phyloP scores from a whole-genome alignment of 805 yeast species.

The Ogataea thermomethanolica region DNA sequence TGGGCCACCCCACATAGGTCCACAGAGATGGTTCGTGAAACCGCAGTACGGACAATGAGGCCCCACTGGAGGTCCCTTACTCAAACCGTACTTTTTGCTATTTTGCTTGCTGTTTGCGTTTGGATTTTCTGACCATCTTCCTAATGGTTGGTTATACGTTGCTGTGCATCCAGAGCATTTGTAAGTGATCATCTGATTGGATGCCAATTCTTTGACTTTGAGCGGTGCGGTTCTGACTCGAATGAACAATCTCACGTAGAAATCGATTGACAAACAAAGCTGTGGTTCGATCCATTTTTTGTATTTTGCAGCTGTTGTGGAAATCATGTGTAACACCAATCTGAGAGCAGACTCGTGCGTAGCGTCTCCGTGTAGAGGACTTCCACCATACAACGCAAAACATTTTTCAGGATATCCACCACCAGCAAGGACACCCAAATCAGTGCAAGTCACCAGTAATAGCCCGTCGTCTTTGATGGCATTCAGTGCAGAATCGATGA shows the following conservation, averaged over 20 bases:
- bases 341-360: constrained; percentile 93
- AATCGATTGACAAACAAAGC: constrained; percentile 82
- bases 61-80: constrained; percentile 62
- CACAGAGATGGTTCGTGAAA: constrained; percentile 70
- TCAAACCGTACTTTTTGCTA: constrained; percentile 49
- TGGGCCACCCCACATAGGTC: constrained; percentile 94
- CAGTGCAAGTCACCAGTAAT: constrained; percentile 91
- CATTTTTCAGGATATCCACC: constrained; percentile 96
- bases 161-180: constrained; percentile 88
- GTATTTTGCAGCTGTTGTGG: constrained; percentile 84
- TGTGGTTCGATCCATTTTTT: constrained; percentile 86
- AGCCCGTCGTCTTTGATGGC: constrained; percentile 81
- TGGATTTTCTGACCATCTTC: constrained; percentile 45
- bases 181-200: constrained; percentile 72
- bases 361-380: constrained; percentile 77
- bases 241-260: constrained; percentile 83
- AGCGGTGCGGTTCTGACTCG: constrained; percentile 75
- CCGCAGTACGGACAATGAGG: constrained; percentile 69
- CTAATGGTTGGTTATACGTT: constrained; percentile 67
- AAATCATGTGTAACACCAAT: constrained; percentile 71
- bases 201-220: constrained; percentile 73
- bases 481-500: constrained; percentile 87
- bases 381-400: constrained; percentile 91
- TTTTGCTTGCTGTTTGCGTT: constrained; percentile 26
- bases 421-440: constrained; percentile 93